Conservation (phyloP, 2,329 filamentous ascomycete species). For the Didymella arachidicola region DNA sequence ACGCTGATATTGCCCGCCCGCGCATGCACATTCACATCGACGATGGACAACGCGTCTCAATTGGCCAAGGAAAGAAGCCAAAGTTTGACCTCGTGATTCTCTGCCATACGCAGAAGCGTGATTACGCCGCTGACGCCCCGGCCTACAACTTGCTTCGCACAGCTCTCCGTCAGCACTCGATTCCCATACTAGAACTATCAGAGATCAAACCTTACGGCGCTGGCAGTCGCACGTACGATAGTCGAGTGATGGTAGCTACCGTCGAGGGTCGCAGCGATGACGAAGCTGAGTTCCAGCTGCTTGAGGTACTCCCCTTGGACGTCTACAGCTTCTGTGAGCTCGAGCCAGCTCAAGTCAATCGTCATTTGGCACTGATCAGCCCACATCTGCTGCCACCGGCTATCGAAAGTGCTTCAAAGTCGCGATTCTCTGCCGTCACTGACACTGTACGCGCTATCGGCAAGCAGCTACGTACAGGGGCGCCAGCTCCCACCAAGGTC, state of each 20-base stretch:
- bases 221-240: constrained; percentile 30
- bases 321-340: constrained; percentile 44
- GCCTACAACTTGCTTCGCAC: constrained; percentile 34
- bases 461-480: constrained; percentile 23
- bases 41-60: constrained; percentile 34
- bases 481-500: constrained; percentile 8
- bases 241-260: constrained; percentile 38
- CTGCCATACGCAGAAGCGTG: constrained; percentile 32
- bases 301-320: constrained; percentile 46
- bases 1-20: background rate
- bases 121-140: constrained; percentile 24
- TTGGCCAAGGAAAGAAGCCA: constrained; percentile 24
- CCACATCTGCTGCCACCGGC: constrained; percentile 28
- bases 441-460: constrained; percentile 13
- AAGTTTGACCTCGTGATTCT: constrained; percentile 45
- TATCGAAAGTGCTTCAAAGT: constrained; percentile 6
- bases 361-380: constrained; percentile 48
- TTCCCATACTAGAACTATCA: constrained; percentile 45
- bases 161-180: constrained; percentile 32
- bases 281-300: constrained; percentile 33
- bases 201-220: constrained; percentile 38
- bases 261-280: constrained; percentile 41
- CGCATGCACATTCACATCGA: constrained; percentile 19
- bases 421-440: constrained; percentile 12
- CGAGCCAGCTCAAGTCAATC: constrained; percentile 48